Conservation (phyloP, 768 basidiomycete species). For the Boletus subparvulus region DNA sequence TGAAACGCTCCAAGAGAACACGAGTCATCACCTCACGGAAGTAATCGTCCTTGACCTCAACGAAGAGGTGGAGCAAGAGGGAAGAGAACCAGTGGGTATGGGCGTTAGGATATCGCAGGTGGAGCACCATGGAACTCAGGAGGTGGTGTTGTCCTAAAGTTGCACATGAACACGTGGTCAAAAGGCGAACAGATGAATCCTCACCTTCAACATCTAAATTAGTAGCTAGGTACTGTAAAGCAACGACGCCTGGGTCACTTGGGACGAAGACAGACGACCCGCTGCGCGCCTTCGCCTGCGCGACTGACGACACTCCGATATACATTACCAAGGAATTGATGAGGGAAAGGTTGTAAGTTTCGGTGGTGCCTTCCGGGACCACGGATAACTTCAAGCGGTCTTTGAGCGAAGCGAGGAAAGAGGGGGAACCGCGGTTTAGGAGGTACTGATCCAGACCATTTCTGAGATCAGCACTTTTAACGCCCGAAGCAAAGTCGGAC, state of each 20-base stretch:
- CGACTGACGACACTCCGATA: slow-evolving; percentile 90
- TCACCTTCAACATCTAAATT: slow-evolving; percentile 90
- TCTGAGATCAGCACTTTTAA: slow-evolving; percentile 80
- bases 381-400: slow-evolving; percentile 64
- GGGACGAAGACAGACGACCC: slow-evolving; percentile 80
- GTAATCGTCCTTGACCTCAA: slow-evolving; percentile 71
- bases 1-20: slow-evolving; percentile 89
- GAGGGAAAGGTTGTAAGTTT: slow-evolving; percentile 82
- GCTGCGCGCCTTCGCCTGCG: slow-evolving; percentile 82
- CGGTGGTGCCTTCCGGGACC: slow-evolving; percentile 45
- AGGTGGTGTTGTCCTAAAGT: slow-evolving; percentile 88
- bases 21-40: slow-evolving; percentile 84
- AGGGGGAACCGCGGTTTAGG: slow-evolving; percentile 67
- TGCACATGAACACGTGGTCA: background rate
- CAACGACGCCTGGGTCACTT: slow-evolving; percentile 80
- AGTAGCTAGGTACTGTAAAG: slow-evolving; percentile 77
- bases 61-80: slow-evolving; percentile 84
- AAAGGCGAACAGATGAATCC: slow-evolving; percentile 13
- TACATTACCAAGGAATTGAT: slow-evolving; percentile 96
- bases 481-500: slow-evolving; percentile 83
- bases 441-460: slow-evolving; percentile 83
- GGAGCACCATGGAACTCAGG: slow-evolving; percentile 88
- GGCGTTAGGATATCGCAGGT: slow-evolving; percentile 95
- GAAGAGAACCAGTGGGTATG: slow-evolving; percentile 99
- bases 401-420: slow-evolving; percentile 75